phyloP scores from a whole-genome alignment of 805 yeast genomes.

The Candida tallmaniae region DNA sequence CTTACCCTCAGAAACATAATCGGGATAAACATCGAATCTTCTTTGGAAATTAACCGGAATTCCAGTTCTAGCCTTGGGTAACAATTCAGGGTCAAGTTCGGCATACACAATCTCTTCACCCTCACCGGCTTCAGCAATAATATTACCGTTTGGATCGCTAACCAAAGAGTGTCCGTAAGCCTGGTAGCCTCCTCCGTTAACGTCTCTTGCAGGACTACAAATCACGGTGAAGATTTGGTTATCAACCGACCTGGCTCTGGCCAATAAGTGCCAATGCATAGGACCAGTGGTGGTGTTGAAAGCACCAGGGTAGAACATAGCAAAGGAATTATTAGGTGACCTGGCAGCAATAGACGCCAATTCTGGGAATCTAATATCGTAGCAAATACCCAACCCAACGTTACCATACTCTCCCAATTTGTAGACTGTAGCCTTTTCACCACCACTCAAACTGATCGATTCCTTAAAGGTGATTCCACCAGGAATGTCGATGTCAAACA shows the following conservation, averaged over 20 bases:
- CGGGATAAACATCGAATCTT: slow-evolving; percentile 39
- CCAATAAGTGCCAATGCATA: slow-evolving; percentile 74
- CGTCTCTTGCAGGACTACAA: slow-evolving; percentile 87
- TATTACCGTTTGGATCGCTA: slow-evolving; percentile 38
- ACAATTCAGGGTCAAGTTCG: slow-evolving; percentile 33
- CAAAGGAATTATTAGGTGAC: slow-evolving; percentile 53
- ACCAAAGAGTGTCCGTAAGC: slow-evolving; percentile 45
- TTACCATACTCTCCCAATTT: slow-evolving; percentile 59
- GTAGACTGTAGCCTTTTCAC: slow-evolving; percentile 76
- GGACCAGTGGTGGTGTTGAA: slow-evolving; percentile 85
- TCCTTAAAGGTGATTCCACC: slow-evolving; percentile 87
- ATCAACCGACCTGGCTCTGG: slow-evolving; percentile 70
- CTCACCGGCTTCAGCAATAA: slow-evolving; percentile 43
- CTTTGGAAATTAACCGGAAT: slow-evolving; percentile 43
- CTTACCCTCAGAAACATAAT: slow-evolving; percentile 26
- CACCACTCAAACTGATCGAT: slow-evolving; percentile 69
- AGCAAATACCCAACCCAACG: slow-evolving; percentile 83
- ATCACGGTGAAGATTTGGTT: slow-evolving; percentile 68
- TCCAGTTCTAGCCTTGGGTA: slow-evolving; percentile 37
- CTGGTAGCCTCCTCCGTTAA: slow-evolving; percentile 40
- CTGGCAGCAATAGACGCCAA: slow-evolving; percentile 68
- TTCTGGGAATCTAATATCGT: slow-evolving; percentile 79
- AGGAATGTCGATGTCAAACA: slow-evolving; percentile 91
- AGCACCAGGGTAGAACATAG: slow-evolving; percentile 80
- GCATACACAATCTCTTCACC: slow-evolving; percentile 42